These are phyloP conservation scores for Coemansia sp. DNA, from an alignment of 371 early-diverging fungal genomes.

Conservation along the genomic window DNA sequence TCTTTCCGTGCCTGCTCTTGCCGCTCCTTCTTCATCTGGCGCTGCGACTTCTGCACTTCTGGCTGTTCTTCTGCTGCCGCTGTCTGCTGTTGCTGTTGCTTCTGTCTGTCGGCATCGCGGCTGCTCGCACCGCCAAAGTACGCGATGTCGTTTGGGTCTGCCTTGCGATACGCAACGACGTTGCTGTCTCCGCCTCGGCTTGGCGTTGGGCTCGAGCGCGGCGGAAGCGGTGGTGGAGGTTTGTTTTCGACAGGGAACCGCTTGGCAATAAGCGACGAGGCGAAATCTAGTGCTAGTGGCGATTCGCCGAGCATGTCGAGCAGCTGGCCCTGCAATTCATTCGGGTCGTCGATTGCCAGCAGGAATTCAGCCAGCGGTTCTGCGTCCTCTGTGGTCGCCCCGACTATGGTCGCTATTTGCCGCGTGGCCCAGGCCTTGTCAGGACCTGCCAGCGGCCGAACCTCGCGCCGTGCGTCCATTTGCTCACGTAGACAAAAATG, in stretches of 20 bases:
- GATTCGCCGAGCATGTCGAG: constrained; percentile 48
- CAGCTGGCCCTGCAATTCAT: constrained; percentile 37
- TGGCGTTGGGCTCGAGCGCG: background rate
- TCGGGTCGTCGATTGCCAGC: constrained; percentile 15
- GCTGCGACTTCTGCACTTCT: constrained; percentile 23
- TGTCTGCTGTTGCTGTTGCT: background rate
- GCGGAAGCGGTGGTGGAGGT: constrained; percentile 6
- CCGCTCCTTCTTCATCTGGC: constrained; percentile 28
- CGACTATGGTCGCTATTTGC: constrained; percentile 36
- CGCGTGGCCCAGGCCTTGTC: constrained; percentile 32
- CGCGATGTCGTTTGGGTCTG: background rate
- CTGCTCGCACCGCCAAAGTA: background rate
- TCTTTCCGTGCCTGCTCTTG: constrained; percentile 14
- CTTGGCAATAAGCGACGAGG: constrained; percentile 26
- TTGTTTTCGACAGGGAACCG: constrained; percentile 23
- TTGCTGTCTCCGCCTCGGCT: background rate
- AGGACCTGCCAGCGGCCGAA: constrained; percentile 11
- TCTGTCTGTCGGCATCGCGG: background rate
- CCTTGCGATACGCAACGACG: background rate
- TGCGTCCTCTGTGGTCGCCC: constrained; percentile 26
- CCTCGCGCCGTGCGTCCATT: constrained; percentile 4
- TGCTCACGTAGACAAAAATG: no score
- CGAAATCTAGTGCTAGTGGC: constrained; percentile 36
- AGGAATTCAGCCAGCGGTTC: constrained; percentile 38
- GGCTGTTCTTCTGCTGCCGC: background rate